Conservation (phyloP, 2,329 filamentous ascomycete genomes). For the Colletotrichum tabaci region DNA sequence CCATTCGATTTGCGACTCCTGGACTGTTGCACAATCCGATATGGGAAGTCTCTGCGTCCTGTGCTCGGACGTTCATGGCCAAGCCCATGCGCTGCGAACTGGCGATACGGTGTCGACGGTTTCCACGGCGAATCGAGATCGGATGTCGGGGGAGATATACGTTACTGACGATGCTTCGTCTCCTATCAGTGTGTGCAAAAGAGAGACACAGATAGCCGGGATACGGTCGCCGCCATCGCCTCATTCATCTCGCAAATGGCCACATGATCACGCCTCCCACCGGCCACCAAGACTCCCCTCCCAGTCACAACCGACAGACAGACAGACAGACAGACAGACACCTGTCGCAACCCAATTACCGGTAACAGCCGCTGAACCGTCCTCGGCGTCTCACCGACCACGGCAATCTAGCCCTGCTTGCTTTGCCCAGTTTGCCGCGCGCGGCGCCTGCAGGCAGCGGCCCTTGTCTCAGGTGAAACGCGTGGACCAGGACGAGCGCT, state of each 20-base stretch:
- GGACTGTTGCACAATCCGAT: slow-evolving; percentile 8
- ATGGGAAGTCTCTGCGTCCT: neutral
- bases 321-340: neutral
- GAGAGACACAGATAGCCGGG: neutral
- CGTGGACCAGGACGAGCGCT: slow-evolving; percentile 24
- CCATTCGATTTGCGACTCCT: too few species aligned
- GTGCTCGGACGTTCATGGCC: neutral
- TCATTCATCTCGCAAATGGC: slow-evolving; percentile 3
- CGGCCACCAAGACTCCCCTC: too few species aligned
- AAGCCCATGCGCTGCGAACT: slow-evolving; percentile 2
- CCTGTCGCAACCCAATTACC: neutral
- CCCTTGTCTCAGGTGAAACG: slow-evolving; percentile 42
- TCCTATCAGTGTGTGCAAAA: neutral
- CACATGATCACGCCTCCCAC: slow-evolving; percentile 15
- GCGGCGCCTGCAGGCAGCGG: slow-evolving; percentile 29
- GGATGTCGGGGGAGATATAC: too few species aligned
- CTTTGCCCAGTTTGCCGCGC: slow-evolving; percentile 13
- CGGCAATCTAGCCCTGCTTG: neutral
- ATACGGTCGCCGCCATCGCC: neutral
- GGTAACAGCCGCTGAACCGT: too few species aligned
- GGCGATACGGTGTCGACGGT: neutral
- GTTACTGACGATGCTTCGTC: too few species aligned
- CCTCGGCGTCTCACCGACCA: neutral
- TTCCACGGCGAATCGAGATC: neutral
- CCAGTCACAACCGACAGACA: neutral